Percentiles rank a stretch among this genome's conserved stretches.
Evolutionary conservation across 1,139 yeast genomes (phyloP).

Genomic region (Pneumocystis sp.): DNA sequence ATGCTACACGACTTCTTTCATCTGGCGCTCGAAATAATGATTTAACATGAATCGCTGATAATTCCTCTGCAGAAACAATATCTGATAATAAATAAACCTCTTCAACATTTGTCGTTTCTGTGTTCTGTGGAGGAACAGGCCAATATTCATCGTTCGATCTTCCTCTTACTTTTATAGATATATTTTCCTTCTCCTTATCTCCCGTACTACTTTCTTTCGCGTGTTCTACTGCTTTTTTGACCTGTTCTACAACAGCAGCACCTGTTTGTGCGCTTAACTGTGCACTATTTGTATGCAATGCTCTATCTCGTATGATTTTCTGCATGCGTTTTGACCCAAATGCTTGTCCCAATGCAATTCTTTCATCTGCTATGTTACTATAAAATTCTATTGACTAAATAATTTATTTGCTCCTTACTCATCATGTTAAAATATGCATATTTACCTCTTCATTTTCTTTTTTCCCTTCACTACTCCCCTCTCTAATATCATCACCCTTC

Average conservation of each 20-base stretch:
- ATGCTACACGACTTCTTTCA: slow-evolving; percentile 7
- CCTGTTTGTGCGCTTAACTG: not conserved
- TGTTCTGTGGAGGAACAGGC: slow-evolving; percentile 68
- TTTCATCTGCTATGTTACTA: not conserved
- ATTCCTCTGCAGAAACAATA: slow-evolving; percentile 56
- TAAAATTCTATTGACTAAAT: not conserved
- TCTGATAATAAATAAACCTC: slow-evolving; percentile 63
- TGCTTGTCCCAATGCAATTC: not conserved
- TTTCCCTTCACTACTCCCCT: too few relatives aligned
- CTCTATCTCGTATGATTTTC: not conserved
- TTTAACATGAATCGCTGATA: slow-evolving; percentile 48
- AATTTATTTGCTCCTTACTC: too few relatives aligned
- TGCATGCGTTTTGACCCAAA: not conserved
- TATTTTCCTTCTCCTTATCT: not conserved
- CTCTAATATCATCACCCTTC: not conserved
- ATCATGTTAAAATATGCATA: too few relatives aligned
- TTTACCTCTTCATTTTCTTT: too few relatives aligned
- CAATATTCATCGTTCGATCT: slow-evolving; percentile 20
- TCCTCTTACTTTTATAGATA: too few relatives aligned
- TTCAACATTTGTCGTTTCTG: slow-evolving; percentile 63
- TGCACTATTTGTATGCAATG: not conserved
- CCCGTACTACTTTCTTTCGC: not conserved
- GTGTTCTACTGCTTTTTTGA: not conserved
- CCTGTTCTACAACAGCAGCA: not conserved
- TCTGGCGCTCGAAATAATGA: slow-evolving; percentile 34